A percentile compares a stretch with the other conserved stretches of the same genome.
phyloP scores from a whole-genome alignment of 306 rosid species.

The Lithocarpus polystachyus region DNA sequence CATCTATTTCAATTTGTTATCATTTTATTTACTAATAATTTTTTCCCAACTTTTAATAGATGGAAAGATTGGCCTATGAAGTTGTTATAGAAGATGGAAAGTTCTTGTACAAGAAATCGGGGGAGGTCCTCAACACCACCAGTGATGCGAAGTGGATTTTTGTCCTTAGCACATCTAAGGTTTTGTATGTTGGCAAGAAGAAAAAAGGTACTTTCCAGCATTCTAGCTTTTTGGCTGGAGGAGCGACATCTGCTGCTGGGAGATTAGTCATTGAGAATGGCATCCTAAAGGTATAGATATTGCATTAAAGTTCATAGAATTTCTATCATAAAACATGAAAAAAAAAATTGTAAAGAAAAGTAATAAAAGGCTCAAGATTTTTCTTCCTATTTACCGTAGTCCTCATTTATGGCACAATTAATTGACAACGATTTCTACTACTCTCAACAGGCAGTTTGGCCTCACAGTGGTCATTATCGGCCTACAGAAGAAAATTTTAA shows the following conservation, averaged over 20 bases:
- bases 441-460: constrained; percentile 88
- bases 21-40: constrained; percentile 4
- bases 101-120: constrained; percentile 70
- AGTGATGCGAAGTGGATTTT: constrained; percentile 84
- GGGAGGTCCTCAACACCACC: constrained; percentile 61
- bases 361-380: background rate
- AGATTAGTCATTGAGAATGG: constrained; percentile 84
- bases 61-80: constrained; percentile 90
- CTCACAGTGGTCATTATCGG: constrained; percentile 96
- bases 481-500: constrained; percentile 85
- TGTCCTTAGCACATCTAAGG: constrained; percentile 87
- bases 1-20: constrained; percentile 2
- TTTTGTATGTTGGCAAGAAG: constrained; percentile 85
- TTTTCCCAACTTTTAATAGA: constrained; percentile 40
- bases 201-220: constrained; percentile 94
- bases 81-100: constrained; percentile 75
- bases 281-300: constrained; percentile 64
- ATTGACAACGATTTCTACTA: constrained; percentile 23
- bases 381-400: background rate
- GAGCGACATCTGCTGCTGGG: constrained; percentile 98
- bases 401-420: background rate
- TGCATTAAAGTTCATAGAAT: background rate
- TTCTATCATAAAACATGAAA: background rate
- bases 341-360: background rate
- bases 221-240: constrained; percentile 99